These are phyloP conservation scores for Magnusiomyces fungicola DNA, from an alignment of 1,139 yeast genomes.

Conservation along the genomic window DNA sequence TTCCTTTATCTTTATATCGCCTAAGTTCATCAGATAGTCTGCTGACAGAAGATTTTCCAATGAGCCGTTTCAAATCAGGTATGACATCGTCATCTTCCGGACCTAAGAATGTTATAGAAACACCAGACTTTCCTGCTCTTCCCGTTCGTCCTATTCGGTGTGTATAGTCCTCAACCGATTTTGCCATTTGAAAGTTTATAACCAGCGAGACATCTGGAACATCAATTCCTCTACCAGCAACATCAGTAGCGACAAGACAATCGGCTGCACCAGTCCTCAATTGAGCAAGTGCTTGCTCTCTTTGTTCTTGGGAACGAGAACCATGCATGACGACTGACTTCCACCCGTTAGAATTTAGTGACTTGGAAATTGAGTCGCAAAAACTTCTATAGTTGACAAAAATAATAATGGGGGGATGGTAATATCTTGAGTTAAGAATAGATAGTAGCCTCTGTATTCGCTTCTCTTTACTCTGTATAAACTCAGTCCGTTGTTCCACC, in stretches of 20 bases:
- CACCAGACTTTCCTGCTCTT: constrained; percentile 79
- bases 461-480: constrained; percentile 36
- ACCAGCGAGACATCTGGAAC: constrained; percentile 80
- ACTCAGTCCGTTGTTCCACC: constrained; percentile 63
- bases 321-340: constrained; percentile 70
- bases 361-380: constrained; percentile 57
- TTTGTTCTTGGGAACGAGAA: constrained; percentile 74
- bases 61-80: constrained; percentile 44
- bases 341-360: constrained; percentile 42
- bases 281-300: constrained; percentile 68
- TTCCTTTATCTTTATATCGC: constrained; percentile 24
- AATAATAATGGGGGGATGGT: constrained; percentile 54
- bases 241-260: constrained; percentile 83
- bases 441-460: constrained; percentile 33
- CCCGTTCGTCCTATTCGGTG: constrained; percentile 97
- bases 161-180: constrained; percentile 70
- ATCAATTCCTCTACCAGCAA: constrained; percentile 96
- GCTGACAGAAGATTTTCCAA: constrained; percentile 42
- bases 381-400: constrained; percentile 72
- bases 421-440: constrained; percentile 32
- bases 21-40: constrained; percentile 48
- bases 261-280: constrained; percentile 56
- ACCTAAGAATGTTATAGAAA: constrained; percentile 62
- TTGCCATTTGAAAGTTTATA: constrained; percentile 77
- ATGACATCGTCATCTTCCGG: constrained; percentile 50